phyloP scores from a whole-genome alignment of 2,329 filamentous ascomycete species.

The Penicillium verrucosum region DNA sequence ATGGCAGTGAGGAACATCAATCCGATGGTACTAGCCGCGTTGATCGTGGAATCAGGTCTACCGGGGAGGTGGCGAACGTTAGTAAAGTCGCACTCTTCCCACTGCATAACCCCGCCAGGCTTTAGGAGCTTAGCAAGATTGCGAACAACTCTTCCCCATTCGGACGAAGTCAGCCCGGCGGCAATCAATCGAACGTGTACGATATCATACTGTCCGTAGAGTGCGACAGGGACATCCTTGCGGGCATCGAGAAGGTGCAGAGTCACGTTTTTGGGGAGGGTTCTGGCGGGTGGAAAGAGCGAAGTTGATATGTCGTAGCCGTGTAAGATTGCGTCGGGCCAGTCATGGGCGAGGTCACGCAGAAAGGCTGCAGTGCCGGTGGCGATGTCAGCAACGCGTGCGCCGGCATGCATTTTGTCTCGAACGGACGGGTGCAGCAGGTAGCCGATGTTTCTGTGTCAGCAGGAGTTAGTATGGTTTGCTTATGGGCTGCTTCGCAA shows the following conservation, averaged over 20 bases:
- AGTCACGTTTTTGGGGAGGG: constrained; percentile 14
- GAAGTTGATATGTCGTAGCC: constrained; percentile 17
- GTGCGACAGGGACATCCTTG: constrained; percentile 9
- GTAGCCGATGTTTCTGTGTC: constrained; percentile 9
- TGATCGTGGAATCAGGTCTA: background rate
- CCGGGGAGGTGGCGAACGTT: background rate
- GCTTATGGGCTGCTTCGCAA: background rate
- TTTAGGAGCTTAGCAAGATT: constrained; percentile 11
- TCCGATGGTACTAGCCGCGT: background rate
- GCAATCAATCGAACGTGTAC: constrained; percentile 19
- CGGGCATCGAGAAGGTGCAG: constrained; percentile 15
- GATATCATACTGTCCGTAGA: constrained; percentile 23
- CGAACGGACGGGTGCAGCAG: constrained; percentile 12
- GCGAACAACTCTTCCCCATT: background rate
- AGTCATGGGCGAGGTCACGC: constrained; percentile 4
- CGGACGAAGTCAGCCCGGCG: background rate
- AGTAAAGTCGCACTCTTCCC: constrained; percentile 15
- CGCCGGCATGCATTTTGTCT: background rate
- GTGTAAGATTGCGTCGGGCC: constrained; percentile 12
- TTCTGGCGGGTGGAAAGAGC: constrained; percentile 5
- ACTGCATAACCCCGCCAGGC: constrained; percentile 14
- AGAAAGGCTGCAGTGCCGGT: constrained; percentile 21
- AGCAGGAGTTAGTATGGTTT: background rate
- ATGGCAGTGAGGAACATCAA: background rate
- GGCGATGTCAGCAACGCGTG: constrained; percentile 21